Conservation (phyloP, 2,329 filamentous ascomycete species). For the Nakataea oryzae region DNA sequence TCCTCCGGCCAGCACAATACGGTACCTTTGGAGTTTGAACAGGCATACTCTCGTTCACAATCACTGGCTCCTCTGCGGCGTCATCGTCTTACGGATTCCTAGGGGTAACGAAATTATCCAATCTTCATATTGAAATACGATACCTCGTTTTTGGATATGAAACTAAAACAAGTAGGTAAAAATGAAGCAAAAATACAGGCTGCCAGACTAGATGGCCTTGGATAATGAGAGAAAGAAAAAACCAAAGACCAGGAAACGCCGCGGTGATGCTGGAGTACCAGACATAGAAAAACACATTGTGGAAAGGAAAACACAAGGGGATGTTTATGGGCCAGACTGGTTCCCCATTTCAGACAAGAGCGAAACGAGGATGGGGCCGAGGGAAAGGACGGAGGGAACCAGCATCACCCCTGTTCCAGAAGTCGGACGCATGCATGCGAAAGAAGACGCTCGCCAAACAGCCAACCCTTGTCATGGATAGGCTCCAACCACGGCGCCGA, state of each 20-base stretch:
- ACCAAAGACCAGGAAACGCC: background rate
- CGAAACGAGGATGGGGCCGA: background rate
- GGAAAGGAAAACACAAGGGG: background rate
- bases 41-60: no score
- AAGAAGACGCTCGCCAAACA: background rate
- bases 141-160: background rate
- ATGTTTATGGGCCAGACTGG: background rate
- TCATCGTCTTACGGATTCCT: no score
- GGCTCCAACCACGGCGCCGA: no score
- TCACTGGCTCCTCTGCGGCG: no score
- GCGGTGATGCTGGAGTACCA: background rate
- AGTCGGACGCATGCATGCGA: background rate
- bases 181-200: background rate
- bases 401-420: background rate
- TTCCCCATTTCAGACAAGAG: no score
- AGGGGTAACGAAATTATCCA: no score
- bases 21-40: no score
- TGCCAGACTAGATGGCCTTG: background rate
- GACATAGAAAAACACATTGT: background rate
- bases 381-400: no score
- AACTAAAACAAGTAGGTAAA: no score
- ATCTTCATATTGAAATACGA: background rate
- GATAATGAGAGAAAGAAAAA: background rate
- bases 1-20: background rate
- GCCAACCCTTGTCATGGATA: background rate